Conservation (phyloP, 2,329 filamentous ascomycete genomes). For the Sclerotinia subarctica region DNA sequence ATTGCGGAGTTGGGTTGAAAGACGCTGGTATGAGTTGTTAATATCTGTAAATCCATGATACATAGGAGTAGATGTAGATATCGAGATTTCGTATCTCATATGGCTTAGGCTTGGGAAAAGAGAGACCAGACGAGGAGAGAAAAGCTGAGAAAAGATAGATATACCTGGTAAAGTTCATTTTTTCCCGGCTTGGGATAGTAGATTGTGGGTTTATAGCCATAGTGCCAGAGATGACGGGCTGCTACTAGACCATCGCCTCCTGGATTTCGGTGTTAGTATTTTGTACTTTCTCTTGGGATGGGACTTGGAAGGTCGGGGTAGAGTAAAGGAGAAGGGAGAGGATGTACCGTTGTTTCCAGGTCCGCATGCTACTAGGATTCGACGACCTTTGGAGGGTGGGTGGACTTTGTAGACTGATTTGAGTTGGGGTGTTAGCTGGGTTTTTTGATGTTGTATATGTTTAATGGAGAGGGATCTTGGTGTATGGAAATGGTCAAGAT, state of each 20-base stretch:
- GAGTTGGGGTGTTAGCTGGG: background rate
- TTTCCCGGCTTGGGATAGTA: constrained; percentile 93
- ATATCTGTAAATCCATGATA: constrained; percentile 1
- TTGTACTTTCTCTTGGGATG: background rate
- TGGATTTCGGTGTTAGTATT: constrained; percentile 38
- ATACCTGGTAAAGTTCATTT: constrained; percentile 82
- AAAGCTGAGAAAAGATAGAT: constrained; percentile 17
- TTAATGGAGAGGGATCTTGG: no score
- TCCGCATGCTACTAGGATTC: constrained; percentile 85
- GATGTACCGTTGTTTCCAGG: constrained; percentile 67
- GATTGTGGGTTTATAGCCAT: constrained; percentile 82
- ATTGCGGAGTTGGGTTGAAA: constrained; percentile 79
- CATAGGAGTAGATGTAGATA: background rate
- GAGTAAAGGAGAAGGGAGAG: no score
- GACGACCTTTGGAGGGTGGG: constrained; percentile 65
- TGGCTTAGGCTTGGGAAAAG: background rate
- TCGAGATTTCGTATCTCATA: no score
- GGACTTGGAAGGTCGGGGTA: background rate
- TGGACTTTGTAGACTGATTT: constrained; percentile 76
- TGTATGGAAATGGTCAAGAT: background rate
- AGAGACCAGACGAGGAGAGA: background rate
- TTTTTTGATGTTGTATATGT: background rate
- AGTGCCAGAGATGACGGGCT: constrained; percentile 85
- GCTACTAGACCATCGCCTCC: constrained; percentile 94
- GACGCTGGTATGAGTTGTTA: constrained; percentile 52